A percentile compares a stretch with the other conserved stretches of the same genome.
Evolutionary conservation across 2,329 filamentous ascomycete genomes (phyloP).

Genomic region (Coniella lustricola): DNA sequence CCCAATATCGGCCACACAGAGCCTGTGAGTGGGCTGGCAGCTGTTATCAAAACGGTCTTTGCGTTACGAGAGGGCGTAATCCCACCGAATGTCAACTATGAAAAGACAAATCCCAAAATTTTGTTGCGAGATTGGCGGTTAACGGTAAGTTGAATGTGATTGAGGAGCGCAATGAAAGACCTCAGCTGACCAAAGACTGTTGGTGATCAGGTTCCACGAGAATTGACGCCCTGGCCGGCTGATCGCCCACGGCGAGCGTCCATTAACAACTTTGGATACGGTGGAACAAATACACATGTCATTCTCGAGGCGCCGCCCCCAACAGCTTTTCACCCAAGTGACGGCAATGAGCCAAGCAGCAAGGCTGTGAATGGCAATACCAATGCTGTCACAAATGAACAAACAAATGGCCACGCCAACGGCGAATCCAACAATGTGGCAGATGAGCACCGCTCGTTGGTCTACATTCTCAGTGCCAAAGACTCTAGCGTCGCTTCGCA

Average conservation of each 20-base stretch:
- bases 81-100: conserved; percentile 20
- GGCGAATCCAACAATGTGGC: too few species aligned
- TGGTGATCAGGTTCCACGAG: conserved; percentile 11
- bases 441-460: neutral
- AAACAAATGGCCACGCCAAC: too few species aligned
- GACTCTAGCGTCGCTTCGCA: conserved; percentile 5
- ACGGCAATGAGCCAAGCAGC: neutral
- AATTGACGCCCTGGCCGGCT: conserved; percentile 8
- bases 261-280: conserved; percentile 29
- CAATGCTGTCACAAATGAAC: conserved; percentile 2
- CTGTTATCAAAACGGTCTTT: conserved; percentile 23
- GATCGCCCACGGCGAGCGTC: conserved; percentile 18
- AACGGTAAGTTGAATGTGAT: neutral
- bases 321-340: neutral
- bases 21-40: conserved; percentile 21
- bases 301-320: conserved; percentile 21
- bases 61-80: conserved; percentile 22
- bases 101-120: conserved; percentile 23
- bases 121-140: conserved; percentile 24
- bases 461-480: conserved; percentile 5
- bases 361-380: neutral
- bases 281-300: conserved; percentile 27
- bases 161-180: neutral
- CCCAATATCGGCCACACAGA: conserved; percentile 28
- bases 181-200: neutral